Evolutionary conservation across 495 filamentous ascomycete genomes (phyloP), one percentile per base, ranked within the genome.

Genomic region (Xylaria palmicola): DNA sequence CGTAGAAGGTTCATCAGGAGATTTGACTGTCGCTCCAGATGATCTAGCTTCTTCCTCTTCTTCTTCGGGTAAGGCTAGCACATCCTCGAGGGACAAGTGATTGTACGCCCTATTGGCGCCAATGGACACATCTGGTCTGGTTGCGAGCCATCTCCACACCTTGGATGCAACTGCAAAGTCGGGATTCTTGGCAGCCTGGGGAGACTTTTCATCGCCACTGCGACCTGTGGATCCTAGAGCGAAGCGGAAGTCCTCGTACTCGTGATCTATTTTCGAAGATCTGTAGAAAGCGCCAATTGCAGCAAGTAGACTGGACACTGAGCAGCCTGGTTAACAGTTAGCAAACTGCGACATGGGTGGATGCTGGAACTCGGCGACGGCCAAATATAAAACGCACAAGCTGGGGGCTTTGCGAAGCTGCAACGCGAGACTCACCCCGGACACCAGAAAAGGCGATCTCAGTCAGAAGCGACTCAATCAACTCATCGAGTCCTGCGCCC

Each of bases 381-480:
- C 34, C 43, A 54, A 62, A 53, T 29, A 54, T 12, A 51, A 29
- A 9, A 26, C 17, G 50, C 5, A 15, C n/a, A 58, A 17, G 10
- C n/a, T 45, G 40, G 19, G 26, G 26, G 52, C 45, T 32, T 40
- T 43, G 54, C 32, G 20, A 64, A 64, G 27, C 6, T 36, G 12
- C 12, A 7, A 5, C n/a, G n/a, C n/a, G 36, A 61, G 43, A 60
- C 89, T 75, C 73, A 93, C 90, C 90, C 77, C 83, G 79, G 60
- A 83, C 81, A 30, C 90, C 90, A 53, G 74, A 76, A 66, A 78
- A 79, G 6, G 89, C 88, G 69, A 93, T 87, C 77, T 90, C 88
- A 19, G 82, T 81, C 45, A 93, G 74, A 48, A 93, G 74, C 68
- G 84, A 86, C 63, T 88, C 82, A 48, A 92, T 85, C 72, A 94